Evolutionary conservation across 169 alveolate species (phyloP), one percentile per base, ranked within the genome.

Genomic region (Besnoitia besnoiti): DNA sequence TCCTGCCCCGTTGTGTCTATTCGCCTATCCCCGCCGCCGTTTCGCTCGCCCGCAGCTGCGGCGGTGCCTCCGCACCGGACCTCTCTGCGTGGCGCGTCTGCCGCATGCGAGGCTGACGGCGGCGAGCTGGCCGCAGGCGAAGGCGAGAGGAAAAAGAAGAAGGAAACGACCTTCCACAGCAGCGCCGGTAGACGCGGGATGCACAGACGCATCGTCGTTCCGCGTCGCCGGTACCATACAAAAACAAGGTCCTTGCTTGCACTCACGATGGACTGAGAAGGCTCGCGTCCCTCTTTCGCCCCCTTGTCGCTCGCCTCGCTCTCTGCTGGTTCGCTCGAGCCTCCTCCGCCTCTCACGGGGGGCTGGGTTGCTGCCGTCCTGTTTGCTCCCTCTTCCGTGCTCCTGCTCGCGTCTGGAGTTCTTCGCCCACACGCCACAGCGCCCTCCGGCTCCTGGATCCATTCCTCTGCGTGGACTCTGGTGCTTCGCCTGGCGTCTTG

Each of bases 151-250:
- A 5, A 35, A 35, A 35, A 77, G 87, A 77, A 77, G 87, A 37
- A 77, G 87, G 59, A 37, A 27, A 77, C 55, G 49, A 77, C 87
- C 21, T 42, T 77, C 49, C 61, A 44, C 30, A 77, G 55, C 49
- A 77, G 55, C 24, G 5, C 61, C 10, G 87, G 87, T n/a, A 77
- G 44, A 14, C 87, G 87, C 3, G 87, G 87, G 40, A 77, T 42
- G 59, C 87, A 77, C n/a, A 77, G 87, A 3, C 87, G 87, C 87
- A 77, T 77, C 35, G 37, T 21, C 40, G 61, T 5, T 30, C 87
- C 87, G 19, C 87, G 49, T 10, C 87, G 49, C 40, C 87, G 2
- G 40, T 77, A 77, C 87, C 87, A 77, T 1, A 77, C 87, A 44
- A 77, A 77, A 42, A 24, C 40, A 1, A 77, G 87, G 46, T 55